These are phyloP conservation scores for Pouteria campechiana DNA, from an alignment of 179 eudicot species.

Conservation along the genomic window DNA sequence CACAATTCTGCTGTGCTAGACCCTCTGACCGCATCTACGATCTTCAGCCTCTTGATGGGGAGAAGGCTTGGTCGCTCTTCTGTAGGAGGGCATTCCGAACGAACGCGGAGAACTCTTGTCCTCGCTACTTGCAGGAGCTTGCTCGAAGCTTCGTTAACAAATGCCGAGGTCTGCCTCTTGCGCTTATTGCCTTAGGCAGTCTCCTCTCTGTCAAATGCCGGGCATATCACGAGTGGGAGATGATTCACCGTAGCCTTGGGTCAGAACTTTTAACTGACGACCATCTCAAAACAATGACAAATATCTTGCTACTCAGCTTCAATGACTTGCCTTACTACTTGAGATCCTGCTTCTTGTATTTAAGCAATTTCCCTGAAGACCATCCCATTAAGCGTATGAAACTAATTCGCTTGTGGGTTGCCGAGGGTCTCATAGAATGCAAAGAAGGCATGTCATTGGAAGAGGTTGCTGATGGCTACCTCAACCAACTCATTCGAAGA, in stretches of 20 bases:
- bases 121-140: background rate
- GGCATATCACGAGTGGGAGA: background rate
- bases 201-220: background rate
- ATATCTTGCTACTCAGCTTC: background rate
- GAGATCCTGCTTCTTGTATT: background rate
- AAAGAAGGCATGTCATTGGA: slow-evolving; percentile 29
- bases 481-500: slow-evolving; percentile 34
- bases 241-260: background rate
- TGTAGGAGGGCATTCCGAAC: background rate
- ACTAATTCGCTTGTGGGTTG: slow-evolving; percentile 50
- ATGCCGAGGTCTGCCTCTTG: background rate
- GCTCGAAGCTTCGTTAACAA: background rate
- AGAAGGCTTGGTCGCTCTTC: background rate
- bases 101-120: background rate
- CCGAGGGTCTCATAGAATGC: slow-evolving; percentile 36
- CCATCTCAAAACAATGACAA: background rate
- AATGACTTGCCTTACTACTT: background rate
- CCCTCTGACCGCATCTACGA: background rate
- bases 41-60: background rate
- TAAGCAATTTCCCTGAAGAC: slow-evolving; percentile 9
- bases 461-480: slow-evolving; percentile 27
- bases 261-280: background rate
- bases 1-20: background rate
- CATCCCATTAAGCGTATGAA: slow-evolving; percentile 24
- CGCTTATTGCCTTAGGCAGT: background rate